These are phyloP conservation scores for Serendipita sp. DNA, from an alignment of 768 basidiomycete genomes.

Conservation along the genomic window DNA sequence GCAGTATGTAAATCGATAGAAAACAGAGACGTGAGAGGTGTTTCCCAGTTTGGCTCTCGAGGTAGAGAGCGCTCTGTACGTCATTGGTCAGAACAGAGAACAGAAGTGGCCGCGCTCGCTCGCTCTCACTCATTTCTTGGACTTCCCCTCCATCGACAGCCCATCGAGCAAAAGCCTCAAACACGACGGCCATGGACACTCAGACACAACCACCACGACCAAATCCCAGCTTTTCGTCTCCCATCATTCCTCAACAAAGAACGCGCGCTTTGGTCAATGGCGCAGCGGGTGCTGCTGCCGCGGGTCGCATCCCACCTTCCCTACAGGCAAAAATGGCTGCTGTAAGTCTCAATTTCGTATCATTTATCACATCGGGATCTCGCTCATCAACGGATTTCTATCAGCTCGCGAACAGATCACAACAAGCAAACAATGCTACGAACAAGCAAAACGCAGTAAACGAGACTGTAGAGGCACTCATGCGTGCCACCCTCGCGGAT, in stretches of 20 bases:
- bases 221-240: slow-evolving; percentile 5
- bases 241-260: slow-evolving; percentile 5
- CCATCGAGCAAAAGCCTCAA: too few species aligned
- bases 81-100: too few species aligned
- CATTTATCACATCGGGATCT: background rate
- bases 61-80: too few species aligned
- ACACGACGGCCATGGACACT: background rate
- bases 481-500: slow-evolving; percentile 22
- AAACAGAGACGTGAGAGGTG: too few species aligned
- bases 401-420: slow-evolving; percentile 31
- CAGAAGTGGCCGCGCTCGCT: too few species aligned
- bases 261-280: background rate
- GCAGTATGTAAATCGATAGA: too few species aligned
- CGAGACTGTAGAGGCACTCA: slow-evolving; percentile 25
- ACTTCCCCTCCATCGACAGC: too few species aligned
- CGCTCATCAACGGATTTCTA: slow-evolving; percentile 14
- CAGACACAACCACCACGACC: background rate
- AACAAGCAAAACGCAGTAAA: slow-evolving; percentile 23
- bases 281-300: slow-evolving; percentile 18
- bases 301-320: slow-evolving; percentile 69
- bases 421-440: slow-evolving; percentile 14
- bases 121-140: too few species aligned
- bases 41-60: too few species aligned
- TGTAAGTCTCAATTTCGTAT: slow-evolving; percentile 28
- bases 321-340: slow-evolving; percentile 91